These are phyloP conservation scores for Pleomassaria siparia DNA, from an alignment of 2,329 filamentous ascomycete genomes.

Conservation along the genomic window DNA sequence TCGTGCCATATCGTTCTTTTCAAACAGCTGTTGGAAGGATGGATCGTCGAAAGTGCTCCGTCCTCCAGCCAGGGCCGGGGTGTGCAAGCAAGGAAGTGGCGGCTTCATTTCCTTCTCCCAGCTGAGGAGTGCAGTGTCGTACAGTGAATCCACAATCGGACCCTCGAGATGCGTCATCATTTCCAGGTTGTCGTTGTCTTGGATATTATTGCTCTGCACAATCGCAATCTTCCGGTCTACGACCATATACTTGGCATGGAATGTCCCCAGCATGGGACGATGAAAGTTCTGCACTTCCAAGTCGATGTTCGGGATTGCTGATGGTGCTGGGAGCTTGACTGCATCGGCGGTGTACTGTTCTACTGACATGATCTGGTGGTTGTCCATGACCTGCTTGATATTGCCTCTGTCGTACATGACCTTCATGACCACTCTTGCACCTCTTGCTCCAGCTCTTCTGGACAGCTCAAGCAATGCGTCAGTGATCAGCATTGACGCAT, in stretches of 20 bases:
- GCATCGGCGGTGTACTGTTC: constrained; percentile 57
- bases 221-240: constrained; percentile 72
- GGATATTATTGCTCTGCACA: constrained; percentile 77
- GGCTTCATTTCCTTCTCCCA: constrained; percentile 68
- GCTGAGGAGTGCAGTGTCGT: constrained; percentile 71
- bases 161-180: constrained; percentile 80
- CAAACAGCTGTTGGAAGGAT: constrained; percentile 34
- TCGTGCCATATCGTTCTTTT: constrained; percentile 13
- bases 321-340: constrained; percentile 61
- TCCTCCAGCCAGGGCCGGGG: constrained; percentile 49
- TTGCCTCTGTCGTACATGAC: constrained; percentile 74
- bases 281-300: constrained; percentile 75
- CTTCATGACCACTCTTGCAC: constrained; percentile 65
- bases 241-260: constrained; percentile 77
- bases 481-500: constrained; percentile 67
- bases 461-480: constrained; percentile 71
- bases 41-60: constrained; percentile 32
- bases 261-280: constrained; percentile 68
- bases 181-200: constrained; percentile 76
- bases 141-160: constrained; percentile 73
- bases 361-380: constrained; percentile 62
- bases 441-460: constrained; percentile 60
- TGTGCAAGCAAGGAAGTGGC: constrained; percentile 58
- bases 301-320: constrained; percentile 71
- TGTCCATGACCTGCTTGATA: constrained; percentile 64